Percentiles rank a stretch among this genome's conserved stretches.
These are phyloP conservation scores for Calonectria hongkongensis DNA, from an alignment of 2,329 filamentous ascomycete species.

Conservation along the genomic window DNA sequence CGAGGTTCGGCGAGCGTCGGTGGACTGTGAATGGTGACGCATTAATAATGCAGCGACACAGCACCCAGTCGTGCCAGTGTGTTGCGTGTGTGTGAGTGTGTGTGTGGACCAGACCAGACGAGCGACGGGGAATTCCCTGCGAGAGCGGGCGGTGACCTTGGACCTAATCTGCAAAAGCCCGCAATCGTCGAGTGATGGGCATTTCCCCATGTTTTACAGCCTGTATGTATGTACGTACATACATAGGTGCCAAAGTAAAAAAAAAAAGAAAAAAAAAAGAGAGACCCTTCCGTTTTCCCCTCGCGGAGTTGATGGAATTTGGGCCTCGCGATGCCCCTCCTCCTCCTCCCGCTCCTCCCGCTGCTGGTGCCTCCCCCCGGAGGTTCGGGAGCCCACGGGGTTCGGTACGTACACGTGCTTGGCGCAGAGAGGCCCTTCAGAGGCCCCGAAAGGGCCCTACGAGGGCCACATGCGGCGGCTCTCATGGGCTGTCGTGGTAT, in stretches of 20 bases:
- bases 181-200: neutral
- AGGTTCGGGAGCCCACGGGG: constrained; percentile 30
- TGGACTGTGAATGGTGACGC: constrained; percentile 6
- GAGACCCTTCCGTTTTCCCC: neutral
- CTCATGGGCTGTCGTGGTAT: constrained; percentile 8
- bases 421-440: constrained; percentile 2
- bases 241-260: neutral
- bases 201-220: constrained; percentile 20
- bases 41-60: constrained; percentile 16
- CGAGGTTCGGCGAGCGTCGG: neutral
- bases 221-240: neutral
- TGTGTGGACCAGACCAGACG: neutral
- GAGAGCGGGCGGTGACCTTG: constrained; percentile 2
- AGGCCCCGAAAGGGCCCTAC: neutral
- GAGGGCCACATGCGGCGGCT: neutral
- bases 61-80: neutral
- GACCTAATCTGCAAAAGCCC: constrained; percentile 13
- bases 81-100: too few species aligned
- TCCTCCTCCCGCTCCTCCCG: constrained; percentile 18
- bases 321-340: constrained; percentile 4
- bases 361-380: constrained; percentile 21
- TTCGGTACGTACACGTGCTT: constrained; percentile 4
- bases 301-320: constrained; percentile 32
- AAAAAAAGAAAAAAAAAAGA: neutral
- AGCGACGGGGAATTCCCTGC: constrained; percentile 30